Conservation (phyloP, 768 basidiomycete genomes). For the Collybiopsis luxurians region DNA sequence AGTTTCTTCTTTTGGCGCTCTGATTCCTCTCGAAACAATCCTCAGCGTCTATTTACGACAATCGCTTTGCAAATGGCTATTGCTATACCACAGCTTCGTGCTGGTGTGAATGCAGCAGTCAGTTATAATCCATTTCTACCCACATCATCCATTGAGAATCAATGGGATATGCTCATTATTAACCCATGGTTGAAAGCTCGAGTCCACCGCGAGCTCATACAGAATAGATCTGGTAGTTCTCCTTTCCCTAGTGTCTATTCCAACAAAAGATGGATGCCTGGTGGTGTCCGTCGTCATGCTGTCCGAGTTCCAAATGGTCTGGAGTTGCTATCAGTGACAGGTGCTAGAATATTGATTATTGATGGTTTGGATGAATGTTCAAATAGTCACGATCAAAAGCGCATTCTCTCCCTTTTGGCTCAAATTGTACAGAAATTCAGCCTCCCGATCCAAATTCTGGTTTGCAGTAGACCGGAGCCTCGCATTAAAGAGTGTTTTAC, state of each 20-base stretch:
- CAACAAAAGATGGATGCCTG: neutral
- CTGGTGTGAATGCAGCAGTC: too few species aligned
- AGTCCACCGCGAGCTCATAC: neutral
- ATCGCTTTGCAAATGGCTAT: too few species aligned
- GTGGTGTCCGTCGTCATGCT: neutral
- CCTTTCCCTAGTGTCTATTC: neutral
- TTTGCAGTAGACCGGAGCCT: neutral
- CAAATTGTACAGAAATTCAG: neutral
- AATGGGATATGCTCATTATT: neutral
- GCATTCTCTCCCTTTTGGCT: constrained; percentile 8
- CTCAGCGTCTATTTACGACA: too few species aligned
- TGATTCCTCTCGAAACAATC: too few species aligned
- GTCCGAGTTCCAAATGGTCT: neutral
- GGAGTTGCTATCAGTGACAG: neutral
- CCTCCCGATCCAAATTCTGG: neutral
- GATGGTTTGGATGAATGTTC: neutral
- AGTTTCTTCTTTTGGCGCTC: too few species aligned
- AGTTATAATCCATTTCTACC: too few species aligned
- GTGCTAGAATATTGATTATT: neutral
- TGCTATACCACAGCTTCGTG: too few species aligned
- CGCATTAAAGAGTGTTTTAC: neutral
- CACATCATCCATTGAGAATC: too few species aligned
- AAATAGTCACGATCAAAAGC: neutral
- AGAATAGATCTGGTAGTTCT: neutral
- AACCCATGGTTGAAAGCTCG: neutral